Evolutionary conservation across 148 eudicot species (phyloP).

Genomic region (Heliosperma pusillum): DNA sequence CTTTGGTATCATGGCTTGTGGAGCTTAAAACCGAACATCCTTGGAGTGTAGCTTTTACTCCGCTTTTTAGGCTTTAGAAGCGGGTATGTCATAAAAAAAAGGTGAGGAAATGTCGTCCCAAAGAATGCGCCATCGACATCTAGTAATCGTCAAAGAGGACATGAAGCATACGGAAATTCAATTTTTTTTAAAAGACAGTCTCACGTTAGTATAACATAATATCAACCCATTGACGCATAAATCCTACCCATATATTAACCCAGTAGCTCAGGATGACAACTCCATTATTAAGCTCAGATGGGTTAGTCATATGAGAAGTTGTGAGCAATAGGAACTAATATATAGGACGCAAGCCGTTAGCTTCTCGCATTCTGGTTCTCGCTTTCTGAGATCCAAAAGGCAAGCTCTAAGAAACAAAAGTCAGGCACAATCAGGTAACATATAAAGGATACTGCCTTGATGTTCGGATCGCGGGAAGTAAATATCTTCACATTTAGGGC

Average conservation of each 20-base stretch:
- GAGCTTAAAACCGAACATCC: constrained; percentile 69
- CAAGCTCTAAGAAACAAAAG: neutral
- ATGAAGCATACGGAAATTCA: neutral
- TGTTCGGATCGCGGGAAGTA: constrained; percentile 67
- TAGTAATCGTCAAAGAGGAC: constrained; percentile 32
- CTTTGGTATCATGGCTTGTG: constrained; percentile 49
- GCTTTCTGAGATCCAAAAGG: neutral
- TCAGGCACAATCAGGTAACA: neutral
- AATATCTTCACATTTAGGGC: constrained; percentile 73
- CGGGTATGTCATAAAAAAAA: constrained; percentile 63
- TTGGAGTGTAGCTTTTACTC: constrained; percentile 45
- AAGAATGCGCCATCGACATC: constrained; percentile 73
- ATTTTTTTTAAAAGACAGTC: neutral
- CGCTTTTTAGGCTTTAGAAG: constrained; percentile 61
- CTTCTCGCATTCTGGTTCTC: neutral
- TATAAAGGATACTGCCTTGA: constrained; percentile 76
- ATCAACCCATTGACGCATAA: neutral
- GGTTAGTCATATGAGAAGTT: neutral
- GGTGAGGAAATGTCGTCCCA: constrained; percentile 63
- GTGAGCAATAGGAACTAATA: neutral
- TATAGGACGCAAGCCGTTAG: neutral
- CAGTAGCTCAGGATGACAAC: neutral
- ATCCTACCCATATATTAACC: too few relatives aligned
- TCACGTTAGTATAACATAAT: neutral
- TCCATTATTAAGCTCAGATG: neutral